These are phyloP conservation scores for Smittium culicis DNA, from an alignment of 371 early-diverging fungal genomes.

Conservation along the genomic window DNA sequence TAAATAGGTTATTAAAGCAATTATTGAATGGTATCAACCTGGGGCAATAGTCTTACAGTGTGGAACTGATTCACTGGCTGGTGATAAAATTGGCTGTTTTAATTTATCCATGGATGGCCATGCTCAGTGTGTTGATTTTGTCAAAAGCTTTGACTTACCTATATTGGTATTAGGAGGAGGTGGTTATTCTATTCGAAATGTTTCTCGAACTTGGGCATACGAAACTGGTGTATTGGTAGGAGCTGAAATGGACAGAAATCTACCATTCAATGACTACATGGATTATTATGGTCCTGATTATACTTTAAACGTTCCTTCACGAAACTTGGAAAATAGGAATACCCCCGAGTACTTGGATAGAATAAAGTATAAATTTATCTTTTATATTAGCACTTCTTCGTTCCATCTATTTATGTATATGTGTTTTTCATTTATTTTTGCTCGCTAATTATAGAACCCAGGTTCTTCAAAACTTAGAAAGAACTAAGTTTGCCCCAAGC, in stretches of 20 bases:
- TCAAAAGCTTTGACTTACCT: constrained; percentile 86
- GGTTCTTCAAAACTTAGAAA: constrained; percentile 30
- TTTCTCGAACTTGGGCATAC: constrained; percentile 95
- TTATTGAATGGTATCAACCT: constrained; percentile 93
- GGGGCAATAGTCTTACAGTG: constrained; percentile 95
- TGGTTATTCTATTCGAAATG: constrained; percentile 98
- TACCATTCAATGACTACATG: constrained; percentile 92
- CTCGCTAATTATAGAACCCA: constrained; percentile 14
- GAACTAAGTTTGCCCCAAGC: constrained; percentile 31
- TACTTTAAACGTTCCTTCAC: constrained; percentile 79
- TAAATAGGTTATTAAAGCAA: constrained; percentile 55
- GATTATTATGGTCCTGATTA: constrained; percentile 94
- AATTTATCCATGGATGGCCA: constrained; percentile 85
- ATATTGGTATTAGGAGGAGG: constrained; percentile 96
- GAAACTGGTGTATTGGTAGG: constrained; percentile 92
- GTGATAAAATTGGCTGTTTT: constrained; percentile 98
- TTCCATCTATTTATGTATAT: background rate
- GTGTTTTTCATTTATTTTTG: background rate
- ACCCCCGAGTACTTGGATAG: constrained; percentile 80
- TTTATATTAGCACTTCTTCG: background rate
- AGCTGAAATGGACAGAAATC: constrained; percentile 53
- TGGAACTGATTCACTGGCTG: constrained; percentile 97
- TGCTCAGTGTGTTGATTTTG: constrained; percentile 85
- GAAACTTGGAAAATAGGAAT: constrained; percentile 93
- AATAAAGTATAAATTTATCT: constrained; percentile 24